These are phyloP conservation scores for Fusarium torreyae DNA, from an alignment of 2,329 filamentous ascomycete genomes.

Conservation along the genomic window DNA sequence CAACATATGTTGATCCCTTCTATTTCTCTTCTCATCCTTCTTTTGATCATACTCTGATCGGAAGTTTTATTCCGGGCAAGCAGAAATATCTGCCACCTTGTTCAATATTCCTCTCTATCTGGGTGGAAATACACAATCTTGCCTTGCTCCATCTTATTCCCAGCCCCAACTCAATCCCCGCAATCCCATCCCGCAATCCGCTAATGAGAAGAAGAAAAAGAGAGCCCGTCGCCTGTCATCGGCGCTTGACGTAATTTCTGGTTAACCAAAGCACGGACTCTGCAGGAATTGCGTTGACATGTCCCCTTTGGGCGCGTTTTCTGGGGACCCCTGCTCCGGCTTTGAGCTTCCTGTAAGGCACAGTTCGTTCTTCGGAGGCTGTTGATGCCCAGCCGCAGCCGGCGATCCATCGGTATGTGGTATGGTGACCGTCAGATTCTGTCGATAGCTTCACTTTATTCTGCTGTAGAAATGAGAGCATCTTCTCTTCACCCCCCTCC, in stretches of 20 bases:
- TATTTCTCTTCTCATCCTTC: neutral
- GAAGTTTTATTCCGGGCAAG: conserved; percentile 8
- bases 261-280: too few species aligned
- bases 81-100: neutral
- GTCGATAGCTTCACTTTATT: conserved; percentile 21
- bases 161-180: conserved; percentile 1
- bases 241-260: conserved; percentile 32
- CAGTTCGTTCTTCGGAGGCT: neutral
- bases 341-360: conserved; percentile 24
- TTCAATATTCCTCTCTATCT: neutral
- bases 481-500: neutral
- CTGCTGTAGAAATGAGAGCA: neutral
- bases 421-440: neutral
- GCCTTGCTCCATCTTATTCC: neutral
- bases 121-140: neutral
- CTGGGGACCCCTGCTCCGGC: conserved; percentile 8
- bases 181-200: conserved; percentile 9
- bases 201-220: neutral
- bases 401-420: conserved; percentile 10
- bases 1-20: conserved; percentile 2
- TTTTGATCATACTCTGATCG: neutral
- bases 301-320: conserved; percentile 24
- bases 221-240: neutral
- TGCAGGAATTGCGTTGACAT: neutral
- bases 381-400: conserved; percentile 18